Evolutionary conservation across 1,284 basidiomycete genomes (phyloP).

Genomic region (Trichosporon faecale): DNA sequence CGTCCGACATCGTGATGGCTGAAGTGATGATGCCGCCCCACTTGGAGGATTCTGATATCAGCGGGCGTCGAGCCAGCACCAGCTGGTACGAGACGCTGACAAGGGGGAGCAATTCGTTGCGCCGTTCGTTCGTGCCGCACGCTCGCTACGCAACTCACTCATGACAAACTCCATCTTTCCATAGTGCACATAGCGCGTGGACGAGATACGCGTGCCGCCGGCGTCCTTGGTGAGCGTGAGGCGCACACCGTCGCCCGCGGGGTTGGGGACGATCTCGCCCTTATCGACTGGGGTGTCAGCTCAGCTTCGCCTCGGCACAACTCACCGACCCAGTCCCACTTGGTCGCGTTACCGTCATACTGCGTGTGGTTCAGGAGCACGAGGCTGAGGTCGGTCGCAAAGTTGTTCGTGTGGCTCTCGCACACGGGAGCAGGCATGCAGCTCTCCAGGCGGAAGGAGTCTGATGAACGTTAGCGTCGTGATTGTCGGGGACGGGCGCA

Average conservation of each 20-base stretch:
- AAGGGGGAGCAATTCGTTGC: not conserved
- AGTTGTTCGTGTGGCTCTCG: constrained; percentile 62
- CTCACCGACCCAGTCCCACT: constrained; percentile 55
- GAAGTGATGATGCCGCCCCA: constrained; percentile 75
- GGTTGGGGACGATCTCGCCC: constrained; percentile 62
- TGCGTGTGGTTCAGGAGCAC: constrained; percentile 59
- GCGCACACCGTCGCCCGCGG: constrained; percentile 58
- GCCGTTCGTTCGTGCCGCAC: not conserved
- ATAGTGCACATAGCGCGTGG: constrained; percentile 76
- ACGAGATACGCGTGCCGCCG: constrained; percentile 69
- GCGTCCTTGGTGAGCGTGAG: constrained; percentile 58
- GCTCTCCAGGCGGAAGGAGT: constrained; percentile 61
- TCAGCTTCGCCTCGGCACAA: not conserved
- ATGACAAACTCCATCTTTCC: constrained; percentile 68
- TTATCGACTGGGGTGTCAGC: constrained; percentile 59
- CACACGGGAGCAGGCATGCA: constrained; percentile 72
- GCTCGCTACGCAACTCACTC: constrained; percentile 41
- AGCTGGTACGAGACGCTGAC: not conserved
- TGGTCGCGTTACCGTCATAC: constrained; percentile 70
- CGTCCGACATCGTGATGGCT: constrained; percentile 78
- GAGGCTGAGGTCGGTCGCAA: constrained; percentile 61
- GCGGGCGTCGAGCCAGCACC: not conserved
- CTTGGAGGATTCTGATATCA: constrained; percentile 43
- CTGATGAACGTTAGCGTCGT: constrained; percentile 22
- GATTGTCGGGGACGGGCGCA: too few relatives aligned